Evolutionary conservation across 2,329 filamentous ascomycete species (phyloP).

Genomic region (Fusarium decemcellulare): DNA sequence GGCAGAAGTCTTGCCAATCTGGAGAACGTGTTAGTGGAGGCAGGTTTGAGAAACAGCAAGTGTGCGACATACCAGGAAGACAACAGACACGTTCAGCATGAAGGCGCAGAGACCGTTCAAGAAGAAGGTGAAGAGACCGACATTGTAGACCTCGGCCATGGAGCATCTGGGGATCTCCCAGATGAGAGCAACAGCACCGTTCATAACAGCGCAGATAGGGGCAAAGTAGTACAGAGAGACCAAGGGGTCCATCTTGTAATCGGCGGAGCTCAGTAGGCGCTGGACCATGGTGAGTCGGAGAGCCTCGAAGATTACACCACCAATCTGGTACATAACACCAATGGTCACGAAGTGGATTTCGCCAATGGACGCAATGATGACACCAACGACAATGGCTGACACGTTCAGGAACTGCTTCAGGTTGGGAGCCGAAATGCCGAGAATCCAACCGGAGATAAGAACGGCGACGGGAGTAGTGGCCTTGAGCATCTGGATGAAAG

Average conservation of each 20-base stretch:
- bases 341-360: conserved; percentile 93
- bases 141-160: conserved; percentile 79
- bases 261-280: conserved; percentile 82
- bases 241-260: conserved; percentile 93
- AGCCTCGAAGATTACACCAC: conserved; percentile 85
- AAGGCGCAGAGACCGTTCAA: conserved; percentile 85
- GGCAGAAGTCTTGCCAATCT: conserved; percentile 91
- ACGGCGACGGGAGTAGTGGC: conserved; percentile 96
- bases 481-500: conserved; percentile 99
- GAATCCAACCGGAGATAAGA: conserved; percentile 88
- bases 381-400: conserved; percentile 93
- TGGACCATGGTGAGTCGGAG: conserved; percentile 88
- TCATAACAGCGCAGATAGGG: conserved; percentile 86
- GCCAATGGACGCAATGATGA: conserved; percentile 93
- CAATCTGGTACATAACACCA: conserved; percentile 85
- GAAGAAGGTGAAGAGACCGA: conserved; percentile 81
- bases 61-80: conserved; percentile 78
- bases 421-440: conserved; percentile 88
- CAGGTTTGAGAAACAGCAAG: too few relatives aligned
- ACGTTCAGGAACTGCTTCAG: conserved; percentile 92
- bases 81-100: conserved; percentile 86
- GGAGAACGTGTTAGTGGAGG: conserved; percentile 45
- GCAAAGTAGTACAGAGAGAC: conserved; percentile 94
- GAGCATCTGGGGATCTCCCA: conserved; percentile 80
- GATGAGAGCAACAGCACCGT: conserved; percentile 79